These are phyloP conservation scores for Sugiyamaella paludigena DNA, from an alignment of 1,139 yeast genomes.

Conservation along the genomic window DNA sequence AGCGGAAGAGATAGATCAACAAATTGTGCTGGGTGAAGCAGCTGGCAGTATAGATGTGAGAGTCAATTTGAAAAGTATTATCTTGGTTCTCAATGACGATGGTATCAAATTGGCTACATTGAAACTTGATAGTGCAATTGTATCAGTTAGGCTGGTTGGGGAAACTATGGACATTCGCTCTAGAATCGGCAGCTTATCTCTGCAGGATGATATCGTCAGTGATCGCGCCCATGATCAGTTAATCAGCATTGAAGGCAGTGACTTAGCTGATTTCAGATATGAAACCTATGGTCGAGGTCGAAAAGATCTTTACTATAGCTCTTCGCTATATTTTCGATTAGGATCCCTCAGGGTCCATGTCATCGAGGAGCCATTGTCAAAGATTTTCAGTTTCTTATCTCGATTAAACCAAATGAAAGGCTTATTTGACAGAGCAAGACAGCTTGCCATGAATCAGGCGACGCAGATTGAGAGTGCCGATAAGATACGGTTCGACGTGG, in stretches of 20 bases:
- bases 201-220: slow-evolving; percentile 71
- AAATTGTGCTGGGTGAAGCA: slow-evolving; percentile 9
- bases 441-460: slow-evolving; percentile 74
- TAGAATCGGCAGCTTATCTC: slow-evolving; percentile 74
- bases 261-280: slow-evolving; percentile 77
- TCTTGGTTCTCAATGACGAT: slow-evolving; percentile 77
- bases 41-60: slow-evolving; percentile 64
- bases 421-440: slow-evolving; percentile 82
- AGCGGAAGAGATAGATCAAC: neutral
- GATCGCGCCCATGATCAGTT: slow-evolving; percentile 64
- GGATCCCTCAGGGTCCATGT: slow-evolving; percentile 75
- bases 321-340: slow-evolving; percentile 63
- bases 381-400: slow-evolving; percentile 63
- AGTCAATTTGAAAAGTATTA: slow-evolving; percentile 69
- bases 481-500: slow-evolving; percentile 66
- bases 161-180: slow-evolving; percentile 74
- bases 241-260: slow-evolving; percentile 76
- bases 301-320: slow-evolving; percentile 44
- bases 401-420: slow-evolving; percentile 85
- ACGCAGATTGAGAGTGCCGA: slow-evolving; percentile 60
- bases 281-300: slow-evolving; percentile 65
- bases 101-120: slow-evolving; percentile 79
- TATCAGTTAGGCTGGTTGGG: slow-evolving; percentile 65
- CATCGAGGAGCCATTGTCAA: slow-evolving; percentile 74
- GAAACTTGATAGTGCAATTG: slow-evolving; percentile 68